These are phyloP conservation scores for Huiozyma sinensis DNA, from an alignment of 805 yeast species.

Conservation along the genomic window DNA sequence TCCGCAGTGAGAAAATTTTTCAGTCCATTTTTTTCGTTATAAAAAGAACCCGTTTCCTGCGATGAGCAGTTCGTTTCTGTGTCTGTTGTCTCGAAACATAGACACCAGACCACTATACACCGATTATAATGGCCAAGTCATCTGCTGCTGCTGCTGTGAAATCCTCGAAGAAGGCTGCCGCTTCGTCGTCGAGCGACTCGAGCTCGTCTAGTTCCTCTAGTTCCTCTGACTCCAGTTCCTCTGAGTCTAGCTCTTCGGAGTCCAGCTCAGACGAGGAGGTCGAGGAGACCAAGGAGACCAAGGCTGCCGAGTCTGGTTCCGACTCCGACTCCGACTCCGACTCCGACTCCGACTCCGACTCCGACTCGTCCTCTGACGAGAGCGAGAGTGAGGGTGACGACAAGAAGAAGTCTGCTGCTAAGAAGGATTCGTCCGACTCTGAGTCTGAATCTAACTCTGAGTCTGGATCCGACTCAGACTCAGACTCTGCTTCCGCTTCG, in stretches of 20 bases:
- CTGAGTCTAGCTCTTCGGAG: conserved; percentile 12
- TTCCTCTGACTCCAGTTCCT: conserved; percentile 27
- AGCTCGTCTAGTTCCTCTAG: conserved; percentile 17
- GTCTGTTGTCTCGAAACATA: neutral
- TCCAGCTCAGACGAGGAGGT: conserved; percentile 27
- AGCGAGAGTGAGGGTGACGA: conserved; percentile 15
- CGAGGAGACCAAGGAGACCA: conserved; percentile 15
- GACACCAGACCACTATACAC: neutral
- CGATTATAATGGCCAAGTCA: conserved; percentile 13
- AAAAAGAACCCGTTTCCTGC: neutral
- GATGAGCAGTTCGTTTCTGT: neutral
- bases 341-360: conserved; percentile 13
- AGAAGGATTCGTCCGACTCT: conserved; percentile 16
- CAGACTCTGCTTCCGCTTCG: conserved; percentile 19
- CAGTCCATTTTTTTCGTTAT: too few relatives aligned
- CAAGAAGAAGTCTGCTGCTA: conserved; percentile 12
- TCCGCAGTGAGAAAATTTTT: neutral
- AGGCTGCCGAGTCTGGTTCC: conserved; percentile 10
- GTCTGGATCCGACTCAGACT: conserved; percentile 14
- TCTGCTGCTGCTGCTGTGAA: conserved; percentile 19
- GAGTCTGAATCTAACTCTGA: conserved; percentile 8
- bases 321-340: conserved; percentile 31
- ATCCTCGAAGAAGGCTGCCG: conserved; percentile 15
- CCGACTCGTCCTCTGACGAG: conserved; percentile 22
- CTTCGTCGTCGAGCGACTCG: conserved; percentile 10